Base-by-base conservation (phyloP, 2,329 filamentous ascomycete species). In the Curvularia verruculosa region DNA sequence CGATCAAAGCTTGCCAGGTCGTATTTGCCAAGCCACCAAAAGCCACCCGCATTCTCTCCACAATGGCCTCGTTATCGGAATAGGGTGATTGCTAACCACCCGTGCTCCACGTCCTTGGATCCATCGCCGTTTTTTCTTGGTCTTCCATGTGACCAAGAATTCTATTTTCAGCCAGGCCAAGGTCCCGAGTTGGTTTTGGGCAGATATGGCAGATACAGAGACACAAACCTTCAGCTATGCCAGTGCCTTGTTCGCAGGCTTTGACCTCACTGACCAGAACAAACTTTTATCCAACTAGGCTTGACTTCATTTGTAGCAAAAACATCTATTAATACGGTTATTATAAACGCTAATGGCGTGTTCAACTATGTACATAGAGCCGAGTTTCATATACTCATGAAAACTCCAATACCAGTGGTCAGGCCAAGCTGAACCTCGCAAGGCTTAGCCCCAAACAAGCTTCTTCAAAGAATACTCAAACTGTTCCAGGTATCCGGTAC, bases 391-490 rank as follows among this genome's bases (percentile, higher is more conserved):
- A n/a, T n/a, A n/a, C n/a, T n/a, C n/a, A n/a, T n/a, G n/a, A n/a
- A n/a, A n/a, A n/a, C n/a, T n/a, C n/a, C n/a, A n/a, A n/a, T n/a
- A n/a, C n/a, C n/a, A n/a, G n/a, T n/a, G n/a, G n/a, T n/a, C n/a
- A n/a, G n/a, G n/a, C n/a, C n/a, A n/a, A n/a, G n/a, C n/a, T n/a
- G n/a, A n/a, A n/a, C n/a, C n/a, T n/a, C n/a, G n/a, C n/a, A n/a
- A n/a, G n/a, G n/a, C 18, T 26, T 54, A 54, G 13, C 83, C 82
- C 95, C 95, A 98, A 13, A 99, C 92, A 73, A 98, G 78, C 81
- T 91, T 96, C 85, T 96, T 97, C 68, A 98, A 83, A 57, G 89
- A 90, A 80, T 98, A 92, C 1, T 92, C 91, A 70, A 96, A 78
- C 74, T 94, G 89, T 77, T 97, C 94, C 50, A 98, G 75, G 67